A percentile compares a stretch with the other conserved stretches of the same genome.
phyloP scores from a whole-genome alignment of 1,284 basidiomycete species.

The Thecaphora thlaspeos region DNA sequence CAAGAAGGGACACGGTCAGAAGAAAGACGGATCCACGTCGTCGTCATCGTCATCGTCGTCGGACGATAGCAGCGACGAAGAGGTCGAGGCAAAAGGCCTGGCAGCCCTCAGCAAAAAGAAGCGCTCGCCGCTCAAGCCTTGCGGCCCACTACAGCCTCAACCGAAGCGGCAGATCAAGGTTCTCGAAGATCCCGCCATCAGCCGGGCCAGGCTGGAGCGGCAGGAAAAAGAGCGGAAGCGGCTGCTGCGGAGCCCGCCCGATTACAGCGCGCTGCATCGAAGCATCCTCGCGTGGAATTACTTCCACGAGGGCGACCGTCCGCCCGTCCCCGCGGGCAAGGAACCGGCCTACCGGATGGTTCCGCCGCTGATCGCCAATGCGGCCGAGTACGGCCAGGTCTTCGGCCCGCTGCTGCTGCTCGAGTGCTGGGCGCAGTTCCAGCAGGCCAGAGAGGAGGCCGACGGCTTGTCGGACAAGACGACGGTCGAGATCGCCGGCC shows the following conservation, averaged over 20 bases:
- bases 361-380: slow-evolving; percentile 69
- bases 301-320: slow-evolving; percentile 66
- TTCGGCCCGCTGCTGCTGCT: slow-evolving; percentile 86
- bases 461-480: slow-evolving; percentile 18
- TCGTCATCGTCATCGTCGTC: slow-evolving; percentile 55
- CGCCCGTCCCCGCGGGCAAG: slow-evolving; percentile 62
- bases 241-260: slow-evolving; percentile 74
- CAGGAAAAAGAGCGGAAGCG: slow-evolving; percentile 57
- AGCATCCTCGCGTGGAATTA: slow-evolving; percentile 86
- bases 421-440: slow-evolving; percentile 89
- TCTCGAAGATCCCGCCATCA: slow-evolving; percentile 62
- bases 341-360: slow-evolving; percentile 23
- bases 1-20: slow-evolving; percentile 10
- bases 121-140: slow-evolving; percentile 23
- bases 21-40: slow-evolving; percentile 13
- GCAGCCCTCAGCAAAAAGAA: slow-evolving; percentile 62
- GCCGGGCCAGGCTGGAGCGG: slow-evolving; percentile 32
- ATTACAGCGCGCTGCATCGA: slow-evolving; percentile 76
- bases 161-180: slow-evolving; percentile 72
- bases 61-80: slow-evolving; percentile 61
- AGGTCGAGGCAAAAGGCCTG: slow-evolving; percentile 61
- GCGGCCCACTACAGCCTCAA: slow-evolving; percentile 59
- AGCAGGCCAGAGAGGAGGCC: slow-evolving; percentile 71
- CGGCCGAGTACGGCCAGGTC: slow-evolving; percentile 70
- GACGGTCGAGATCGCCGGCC: slow-evolving; percentile 26